Evolutionary conservation across 2,329 filamentous ascomycete genomes (phyloP), one percentile per base, ranked within the genome.

Genomic region (Aspergillus sclerotialis): DNA sequence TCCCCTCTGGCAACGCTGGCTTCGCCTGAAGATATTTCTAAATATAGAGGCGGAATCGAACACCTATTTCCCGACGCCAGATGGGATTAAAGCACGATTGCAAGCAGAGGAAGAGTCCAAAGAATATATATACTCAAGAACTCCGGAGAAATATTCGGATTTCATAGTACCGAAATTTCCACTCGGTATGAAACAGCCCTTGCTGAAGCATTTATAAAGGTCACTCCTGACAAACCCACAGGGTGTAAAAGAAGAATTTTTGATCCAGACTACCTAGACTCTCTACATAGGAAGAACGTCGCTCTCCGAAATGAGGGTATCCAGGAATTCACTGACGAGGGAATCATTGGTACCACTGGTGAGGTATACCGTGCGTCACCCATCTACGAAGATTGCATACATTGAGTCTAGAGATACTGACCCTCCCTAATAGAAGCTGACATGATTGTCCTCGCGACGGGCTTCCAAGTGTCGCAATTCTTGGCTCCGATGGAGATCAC

Each of bases 341-440:
- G 23, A 24, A 24, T 24, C 8, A 24, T 24, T n/a, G n/a, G 10
- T 55, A 58, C 27, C 63, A 65, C 43, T 65, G 23, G 23, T n/a
- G 23, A 24, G 8, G 23, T 9, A 24, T 8, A 24, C 23, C 23
- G n/a, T 4, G n/a, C n/a, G n/a, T n/a, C n/a, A n/a, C n/a, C n/a
- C n/a, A n/a, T n/a, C n/a, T n/a, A n/a, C n/a, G n/a, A n/a, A n/a
- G n/a, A n/a, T n/a, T n/a, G n/a, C n/a, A n/a, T n/a, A n/a, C n/a
- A n/a, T n/a, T n/a, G n/a, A n/a, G n/a, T n/a, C n/a, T n/a, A n/a
- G n/a, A n/a, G n/a, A n/a, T n/a, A n/a, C n/a, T n/a, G 21, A 24
- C 11, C 21, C 11, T 24, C 21, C 21, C 7, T 7, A 7, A 24
- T 24, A 7, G 21, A 24, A 11, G 8, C n/a, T 24, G 23, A 24